Evolutionary conservation across 495 filamentous ascomycete species (phyloP).

Genomic region (Parathielavia hyrcaniae): DNA sequence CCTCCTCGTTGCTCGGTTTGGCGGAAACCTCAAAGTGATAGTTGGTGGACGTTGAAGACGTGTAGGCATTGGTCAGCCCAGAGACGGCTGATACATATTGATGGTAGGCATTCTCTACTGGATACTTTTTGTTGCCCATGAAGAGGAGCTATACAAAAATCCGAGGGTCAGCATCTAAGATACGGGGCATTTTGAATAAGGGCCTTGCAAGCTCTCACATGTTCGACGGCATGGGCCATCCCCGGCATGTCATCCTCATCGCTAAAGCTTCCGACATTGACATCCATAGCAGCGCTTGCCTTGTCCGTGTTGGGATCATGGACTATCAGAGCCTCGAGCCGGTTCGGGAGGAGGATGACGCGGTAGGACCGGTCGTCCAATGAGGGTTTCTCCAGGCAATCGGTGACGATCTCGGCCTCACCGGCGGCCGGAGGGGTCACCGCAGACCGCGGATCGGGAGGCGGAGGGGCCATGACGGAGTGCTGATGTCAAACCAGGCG

Average conservation of each 20-base stretch:
- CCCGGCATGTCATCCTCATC: constrained; percentile 89
- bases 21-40: constrained; percentile 96
- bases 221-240: constrained; percentile 83
- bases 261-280: constrained; percentile 93
- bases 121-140: constrained; percentile 99
- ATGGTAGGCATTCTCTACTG: constrained; percentile 92
- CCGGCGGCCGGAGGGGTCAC: constrained; percentile 5
- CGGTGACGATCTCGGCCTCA: constrained; percentile 61
- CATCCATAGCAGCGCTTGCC: constrained; percentile 88
- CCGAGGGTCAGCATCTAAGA: constrained; percentile 18
- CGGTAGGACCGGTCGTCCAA: constrained; percentile 85
- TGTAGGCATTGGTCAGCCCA: constrained; percentile 92
- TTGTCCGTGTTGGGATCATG: constrained; percentile 96
- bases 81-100: constrained; percentile 85
- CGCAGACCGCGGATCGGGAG: constrained; percentile 22
- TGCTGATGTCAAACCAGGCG: not conserved
- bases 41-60: constrained; percentile 87
- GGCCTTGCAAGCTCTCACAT: constrained; percentile 35
- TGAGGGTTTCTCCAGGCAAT: constrained; percentile 76
- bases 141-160: constrained; percentile 81
- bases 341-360: constrained; percentile 76
- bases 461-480: constrained; percentile 24
- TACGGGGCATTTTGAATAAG: not conserved
- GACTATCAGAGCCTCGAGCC: constrained; percentile 89
- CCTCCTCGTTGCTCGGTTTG: constrained; percentile 50